Percentiles rank a stretch among this genome's conserved stretches.
Conservation (phyloP, 768 basidiomycete species). For the Agrocybe pediades region DNA sequence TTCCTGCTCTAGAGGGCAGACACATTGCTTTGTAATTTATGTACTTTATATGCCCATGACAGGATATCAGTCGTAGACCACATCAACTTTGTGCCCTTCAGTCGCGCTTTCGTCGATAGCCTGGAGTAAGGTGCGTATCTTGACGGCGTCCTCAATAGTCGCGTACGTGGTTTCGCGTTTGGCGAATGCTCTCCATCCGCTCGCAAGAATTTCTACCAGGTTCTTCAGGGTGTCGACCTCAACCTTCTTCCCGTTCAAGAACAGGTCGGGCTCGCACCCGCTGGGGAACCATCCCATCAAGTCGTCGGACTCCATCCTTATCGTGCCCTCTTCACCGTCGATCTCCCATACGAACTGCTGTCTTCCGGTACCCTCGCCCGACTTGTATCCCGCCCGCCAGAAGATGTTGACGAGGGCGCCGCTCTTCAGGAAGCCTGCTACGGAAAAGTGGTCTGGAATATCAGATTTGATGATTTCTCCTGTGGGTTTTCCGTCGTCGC, state of each 20-base stretch:
- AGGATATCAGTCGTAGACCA: neutral
- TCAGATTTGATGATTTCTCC: conserved; percentile 20
- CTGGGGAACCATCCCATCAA: conserved; percentile 1
- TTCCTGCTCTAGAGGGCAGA: neutral
- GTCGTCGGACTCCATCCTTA: conserved; percentile 11
- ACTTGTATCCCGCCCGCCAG: conserved; percentile 23
- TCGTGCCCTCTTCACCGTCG: conserved; percentile 33
- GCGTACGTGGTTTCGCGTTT: conserved; percentile 15
- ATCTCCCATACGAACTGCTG: conserved; percentile 32
- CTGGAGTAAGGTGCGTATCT: conserved; percentile 13
- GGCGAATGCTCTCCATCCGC: conserved; percentile 13
- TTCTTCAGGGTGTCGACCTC: conserved; percentile 4
- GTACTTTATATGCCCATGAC: conserved; percentile 3
- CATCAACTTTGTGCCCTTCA: neutral
- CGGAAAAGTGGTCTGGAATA: conserved; percentile 27
- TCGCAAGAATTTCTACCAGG: neutral
- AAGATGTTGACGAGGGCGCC: conserved; percentile 30
- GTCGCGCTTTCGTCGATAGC: conserved; percentile 17
- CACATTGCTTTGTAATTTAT: conserved; percentile 18
- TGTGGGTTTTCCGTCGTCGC: conserved; percentile 26
- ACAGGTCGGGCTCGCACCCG: conserved; percentile 11
- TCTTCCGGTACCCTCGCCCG: conserved; percentile 17
- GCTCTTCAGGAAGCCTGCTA: conserved; percentile 28
- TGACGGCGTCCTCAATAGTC: conserved; percentile 23
- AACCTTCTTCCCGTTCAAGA: conserved; percentile 19